A percentile compares a stretch with the other conserved stretches of the same genome.
These are phyloP conservation scores for Rhizopogon roseolus DNA, from an alignment of 768 basidiomycete genomes.

Conservation along the genomic window DNA sequence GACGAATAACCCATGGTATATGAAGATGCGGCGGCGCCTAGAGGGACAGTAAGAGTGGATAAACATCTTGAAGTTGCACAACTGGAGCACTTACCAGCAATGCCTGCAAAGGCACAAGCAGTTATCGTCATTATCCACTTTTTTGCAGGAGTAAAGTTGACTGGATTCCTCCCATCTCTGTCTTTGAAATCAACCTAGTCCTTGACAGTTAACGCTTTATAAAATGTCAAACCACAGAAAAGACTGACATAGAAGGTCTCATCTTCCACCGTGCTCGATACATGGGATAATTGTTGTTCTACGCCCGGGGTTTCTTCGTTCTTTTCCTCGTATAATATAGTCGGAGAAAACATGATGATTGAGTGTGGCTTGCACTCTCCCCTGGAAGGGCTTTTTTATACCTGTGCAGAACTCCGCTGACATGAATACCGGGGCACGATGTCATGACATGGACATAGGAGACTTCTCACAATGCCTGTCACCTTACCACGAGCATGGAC, in stretches of 20 bases:
- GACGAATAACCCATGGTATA: constrained; percentile 53
- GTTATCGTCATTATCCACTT: constrained; percentile 40
- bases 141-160: constrained; percentile 28
- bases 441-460: too few relatives aligned
- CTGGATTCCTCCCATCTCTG: constrained; percentile 35
- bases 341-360: too few relatives aligned
- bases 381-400: too few relatives aligned
- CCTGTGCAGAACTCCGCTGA: too few relatives aligned
- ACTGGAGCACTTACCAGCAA: constrained; percentile 22
- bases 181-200: constrained; percentile 36
- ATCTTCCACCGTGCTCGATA: not conserved
- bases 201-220: constrained; percentile 3
- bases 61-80: not conserved
- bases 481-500: too few relatives aligned
- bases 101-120: constrained; percentile 28
- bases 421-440: too few relatives aligned
- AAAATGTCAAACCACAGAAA: not conserved
- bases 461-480: too few relatives aligned
- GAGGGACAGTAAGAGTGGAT: not conserved
- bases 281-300: not conserved
- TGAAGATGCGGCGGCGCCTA: constrained; percentile 46
- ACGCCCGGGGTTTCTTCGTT: not conserved
- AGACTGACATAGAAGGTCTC: constrained; percentile 9
- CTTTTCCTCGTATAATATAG: not conserved
- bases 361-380: too few relatives aligned